These are phyloP conservation scores for Beta corolliflora DNA, from an alignment of 179 eudicot genomes.

Conservation along the genomic window DNA sequence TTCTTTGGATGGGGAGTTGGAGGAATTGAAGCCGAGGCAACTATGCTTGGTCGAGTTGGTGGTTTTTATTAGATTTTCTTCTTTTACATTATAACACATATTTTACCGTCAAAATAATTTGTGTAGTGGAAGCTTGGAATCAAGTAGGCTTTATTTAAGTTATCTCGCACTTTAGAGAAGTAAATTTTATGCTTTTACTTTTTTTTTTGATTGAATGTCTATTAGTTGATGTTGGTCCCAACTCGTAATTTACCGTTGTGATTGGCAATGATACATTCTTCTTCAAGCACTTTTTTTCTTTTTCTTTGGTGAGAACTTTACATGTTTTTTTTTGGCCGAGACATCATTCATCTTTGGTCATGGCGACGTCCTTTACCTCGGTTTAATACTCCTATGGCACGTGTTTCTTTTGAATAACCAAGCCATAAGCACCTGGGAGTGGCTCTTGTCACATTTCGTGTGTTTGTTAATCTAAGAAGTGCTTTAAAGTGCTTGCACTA, in stretches of 20 bases:
- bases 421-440: neutral
- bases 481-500: neutral
- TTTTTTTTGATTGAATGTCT: too few relatives aligned
- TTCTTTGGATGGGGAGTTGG: slow-evolving; percentile 99
- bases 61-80: neutral
- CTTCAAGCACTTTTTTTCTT: too few relatives aligned
- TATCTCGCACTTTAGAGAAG: neutral
- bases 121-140: neutral
- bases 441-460: too few relatives aligned
- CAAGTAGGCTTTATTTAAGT: neutral
- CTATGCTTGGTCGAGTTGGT: slow-evolving; percentile 92
- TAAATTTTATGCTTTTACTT: too few relatives aligned
- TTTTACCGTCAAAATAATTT: neutral
- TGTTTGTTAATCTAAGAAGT: neutral
- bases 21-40: slow-evolving; percentile 92
- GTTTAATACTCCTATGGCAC: neutral
- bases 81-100: neutral
- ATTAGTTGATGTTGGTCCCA: too few relatives aligned
- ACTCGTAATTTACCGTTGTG: neutral
- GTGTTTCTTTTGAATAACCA: neutral
- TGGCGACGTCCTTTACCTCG: neutral
- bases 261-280: neutral
- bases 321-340: neutral
- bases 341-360: neutral
- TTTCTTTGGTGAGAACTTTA: too few relatives aligned